A percentile compares a stretch with the other conserved stretches of the same genome.
Conservation (phyloP, 2,329 filamentous ascomycete species). For the Macrophomina pseudophaseolina region DNA sequence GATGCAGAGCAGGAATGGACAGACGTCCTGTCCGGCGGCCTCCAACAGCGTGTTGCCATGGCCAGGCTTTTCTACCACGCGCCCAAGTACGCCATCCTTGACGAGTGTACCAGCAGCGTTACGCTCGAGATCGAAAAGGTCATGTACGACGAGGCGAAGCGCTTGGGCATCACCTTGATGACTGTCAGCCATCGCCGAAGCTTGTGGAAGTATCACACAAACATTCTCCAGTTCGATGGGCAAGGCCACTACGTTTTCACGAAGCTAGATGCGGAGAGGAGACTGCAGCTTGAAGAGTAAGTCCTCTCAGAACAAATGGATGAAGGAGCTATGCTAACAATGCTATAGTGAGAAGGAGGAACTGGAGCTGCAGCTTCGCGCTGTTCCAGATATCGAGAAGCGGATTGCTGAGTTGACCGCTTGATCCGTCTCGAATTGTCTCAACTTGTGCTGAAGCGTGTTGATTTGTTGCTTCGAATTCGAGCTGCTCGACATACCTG, state of each 20-base stretch:
- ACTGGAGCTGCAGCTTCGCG: constrained; percentile 80
- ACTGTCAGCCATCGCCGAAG: constrained; percentile 91
- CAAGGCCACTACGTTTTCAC: constrained; percentile 93
- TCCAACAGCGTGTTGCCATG: constrained; percentile 97
- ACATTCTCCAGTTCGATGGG: constrained; percentile 95
- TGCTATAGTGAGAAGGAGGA: constrained; percentile 82
- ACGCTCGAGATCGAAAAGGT: constrained; percentile 91
- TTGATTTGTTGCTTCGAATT: background rate
- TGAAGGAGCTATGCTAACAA: constrained; percentile 20
- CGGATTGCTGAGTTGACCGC: constrained; percentile 76
- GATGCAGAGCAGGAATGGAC: constrained; percentile 97
- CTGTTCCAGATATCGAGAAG: constrained; percentile 86
- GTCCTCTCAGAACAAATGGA: constrained; percentile 33
- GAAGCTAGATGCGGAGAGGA: constrained; percentile 81
- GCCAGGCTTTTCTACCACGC: constrained; percentile 92
- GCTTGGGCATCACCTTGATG: constrained; percentile 91
- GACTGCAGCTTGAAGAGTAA: constrained; percentile 84
- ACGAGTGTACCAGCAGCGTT: constrained; percentile 96
- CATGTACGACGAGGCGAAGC: constrained; percentile 97
- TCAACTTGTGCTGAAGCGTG: background rate
- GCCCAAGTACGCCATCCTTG: constrained; percentile 91
- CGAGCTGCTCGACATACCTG: background rate
- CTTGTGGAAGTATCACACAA: constrained; percentile 94
- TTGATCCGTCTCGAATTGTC: background rate
- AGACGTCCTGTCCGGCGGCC: constrained; percentile 86